These are phyloP conservation scores for Lunularia cruciata DNA, from an alignment of 225 moss, liverwort and hornwort species.

Conservation along the genomic window DNA sequence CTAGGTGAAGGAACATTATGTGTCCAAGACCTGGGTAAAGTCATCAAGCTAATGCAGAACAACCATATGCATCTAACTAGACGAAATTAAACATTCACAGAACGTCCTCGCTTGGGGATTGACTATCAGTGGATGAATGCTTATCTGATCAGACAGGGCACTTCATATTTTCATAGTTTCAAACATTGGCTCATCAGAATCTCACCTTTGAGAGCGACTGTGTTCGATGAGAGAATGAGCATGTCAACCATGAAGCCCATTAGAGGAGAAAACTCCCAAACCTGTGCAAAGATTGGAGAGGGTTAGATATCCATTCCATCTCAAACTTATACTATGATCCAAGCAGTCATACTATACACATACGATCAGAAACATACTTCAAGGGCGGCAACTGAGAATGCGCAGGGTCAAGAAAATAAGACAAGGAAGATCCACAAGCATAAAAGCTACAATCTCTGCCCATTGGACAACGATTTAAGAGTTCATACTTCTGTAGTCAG, in stretches of 20 bases:
- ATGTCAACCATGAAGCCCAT: slow-evolving; percentile 85
- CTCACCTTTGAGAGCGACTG: slow-evolving; percentile 74
- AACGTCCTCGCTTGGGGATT: not conserved
- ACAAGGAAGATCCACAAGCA: no score
- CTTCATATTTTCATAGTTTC: not conserved
- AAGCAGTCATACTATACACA: not conserved
- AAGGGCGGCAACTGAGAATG: no score
- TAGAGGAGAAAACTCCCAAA: slow-evolving; percentile 79
- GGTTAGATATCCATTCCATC: not conserved
- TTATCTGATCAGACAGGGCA: not conserved
- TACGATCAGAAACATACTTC: not conserved
- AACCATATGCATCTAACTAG: not conserved
- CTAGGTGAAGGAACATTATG: not conserved
- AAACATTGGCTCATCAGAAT: not conserved
- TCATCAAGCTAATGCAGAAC: not conserved
- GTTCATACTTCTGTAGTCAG: no score
- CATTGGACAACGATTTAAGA: no score
- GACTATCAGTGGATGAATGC: not conserved
- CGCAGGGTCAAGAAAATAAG: not conserved
- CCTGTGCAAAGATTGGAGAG: slow-evolving; percentile 36
- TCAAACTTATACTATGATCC: not conserved
- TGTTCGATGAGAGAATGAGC: slow-evolving; percentile 78
- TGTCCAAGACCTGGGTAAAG: not conserved
- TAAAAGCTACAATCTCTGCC: no score
- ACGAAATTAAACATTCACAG: not conserved